phyloP scores from a whole-genome alignment of 1,284 basidiomycete genomes.

The Leccinum solheimii region DNA sequence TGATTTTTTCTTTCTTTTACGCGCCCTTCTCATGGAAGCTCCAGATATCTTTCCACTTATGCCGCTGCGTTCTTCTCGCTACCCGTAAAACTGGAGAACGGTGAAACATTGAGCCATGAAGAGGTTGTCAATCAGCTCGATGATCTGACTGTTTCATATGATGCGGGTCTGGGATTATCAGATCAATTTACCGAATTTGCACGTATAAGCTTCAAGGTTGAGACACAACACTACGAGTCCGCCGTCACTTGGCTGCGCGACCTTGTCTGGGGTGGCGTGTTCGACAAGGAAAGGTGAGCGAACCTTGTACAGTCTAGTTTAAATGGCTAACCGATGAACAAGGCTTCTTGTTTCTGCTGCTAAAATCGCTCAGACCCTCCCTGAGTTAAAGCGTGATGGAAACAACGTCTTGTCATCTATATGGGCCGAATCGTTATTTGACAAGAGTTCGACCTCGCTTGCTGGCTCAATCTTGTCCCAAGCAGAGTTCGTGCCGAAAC shows the following conservation, averaged over 20 bases:
- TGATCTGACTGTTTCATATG: constrained; percentile 89
- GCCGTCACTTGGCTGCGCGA: constrained; percentile 90
- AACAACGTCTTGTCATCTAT: constrained; percentile 77
- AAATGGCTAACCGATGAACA: constrained; percentile 13
- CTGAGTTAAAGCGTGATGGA: constrained; percentile 91
- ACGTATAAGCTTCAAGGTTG: constrained; percentile 82
- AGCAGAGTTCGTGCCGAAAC: constrained; percentile 77
- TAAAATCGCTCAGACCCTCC: constrained; percentile 91
- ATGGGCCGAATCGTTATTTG: constrained; percentile 68
- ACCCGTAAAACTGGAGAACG: constrained; percentile 72
- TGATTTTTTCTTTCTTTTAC: constrained; percentile 14
- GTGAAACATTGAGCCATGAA: constrained; percentile 79
- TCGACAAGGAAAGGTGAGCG: constrained; percentile 78
- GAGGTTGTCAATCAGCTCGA: constrained; percentile 91
- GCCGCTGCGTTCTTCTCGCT: constrained; percentile 88
- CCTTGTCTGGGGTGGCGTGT: constrained; percentile 80
- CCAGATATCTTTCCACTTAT: constrained; percentile 81
- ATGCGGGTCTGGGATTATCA: constrained; percentile 70
- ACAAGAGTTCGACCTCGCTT: constrained; percentile 73
- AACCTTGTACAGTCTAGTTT: not conserved
- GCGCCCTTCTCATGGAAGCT: constrained; percentile 9
- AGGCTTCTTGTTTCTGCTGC: constrained; percentile 86
- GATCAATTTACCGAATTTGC: constrained; percentile 75
- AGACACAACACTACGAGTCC: constrained; percentile 76
- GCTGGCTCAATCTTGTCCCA: constrained; percentile 74